Evolutionary conservation across 1,284 basidiomycete species (phyloP), one percentile per base, ranked within the genome.

Genomic region (Moniliella sp.): DNA sequence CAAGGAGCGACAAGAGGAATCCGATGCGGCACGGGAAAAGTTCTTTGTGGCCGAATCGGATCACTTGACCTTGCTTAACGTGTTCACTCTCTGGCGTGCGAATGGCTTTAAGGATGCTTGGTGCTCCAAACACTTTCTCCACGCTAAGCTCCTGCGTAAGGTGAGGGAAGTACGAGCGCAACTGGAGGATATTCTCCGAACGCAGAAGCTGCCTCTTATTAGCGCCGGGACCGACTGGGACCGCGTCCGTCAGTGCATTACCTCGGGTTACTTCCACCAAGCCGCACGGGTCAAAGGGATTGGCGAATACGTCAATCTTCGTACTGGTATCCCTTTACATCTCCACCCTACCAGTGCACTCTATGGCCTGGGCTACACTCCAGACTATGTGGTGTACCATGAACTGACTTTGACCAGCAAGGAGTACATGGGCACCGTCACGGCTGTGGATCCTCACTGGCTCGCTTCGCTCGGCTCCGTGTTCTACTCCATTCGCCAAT

Each of bases 21-120:
- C 79, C 19, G 91, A 97, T 63, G 83, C 84, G 1, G 83, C 84
- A 4, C 67, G 88, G 41, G 88, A 97, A 62, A 93, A 93, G 66
- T 97, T 97, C 63, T 86, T 88, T 44, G 91, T 97, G 1, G 82
- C 86, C 0, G 91, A 97, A 63, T 84, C 80, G 54, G 91, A 99
- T 53, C 91, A 97, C 63, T 62, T 99, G 36, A 97, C 88, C 5
- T 64, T 97, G 16, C 63, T 97, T 43, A 91, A 97, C 57, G 86
- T 94, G 5, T 99, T 88, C 65, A 80, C 79, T 34, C 86, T 93
- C 59, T 97, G 91, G 91, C 86, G 88, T 65, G 75, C 72, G 45
- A 88, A 94, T 61, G 75, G 77, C 73, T 57, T 45, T 63, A 75
- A 79, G 15, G 91, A 99, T 51, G 75, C 81, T 27, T 97, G 91